Evolutionary conservation across 345 rosid genomes (phyloP).

Genomic region (Citrus medica): DNA sequence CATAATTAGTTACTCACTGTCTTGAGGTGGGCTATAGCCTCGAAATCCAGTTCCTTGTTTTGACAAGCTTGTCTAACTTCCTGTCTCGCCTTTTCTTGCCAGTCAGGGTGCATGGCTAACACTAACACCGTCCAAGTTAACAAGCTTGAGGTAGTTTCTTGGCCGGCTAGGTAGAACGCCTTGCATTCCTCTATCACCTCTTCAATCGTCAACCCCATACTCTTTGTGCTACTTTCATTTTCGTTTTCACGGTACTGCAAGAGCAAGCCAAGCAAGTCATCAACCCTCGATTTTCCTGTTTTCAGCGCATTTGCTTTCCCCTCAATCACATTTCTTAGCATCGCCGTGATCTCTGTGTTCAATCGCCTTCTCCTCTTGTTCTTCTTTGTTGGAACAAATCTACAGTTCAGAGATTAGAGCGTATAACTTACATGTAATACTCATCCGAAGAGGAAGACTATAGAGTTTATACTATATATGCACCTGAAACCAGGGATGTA

Average conservation of each 20-base stretch:
- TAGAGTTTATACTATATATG: too few relatives aligned
- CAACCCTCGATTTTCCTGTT: conserved; percentile 19
- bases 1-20: conserved; percentile 19
- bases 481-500: conserved; percentile 52
- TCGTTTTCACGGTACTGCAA: conserved; percentile 20
- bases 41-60: conserved; percentile 20
- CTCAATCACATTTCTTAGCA: conserved; percentile 26
- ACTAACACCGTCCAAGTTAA: conserved; percentile 48
- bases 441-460: too few relatives aligned
- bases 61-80: conserved; percentile 42
- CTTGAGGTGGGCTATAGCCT: conserved; percentile 32
- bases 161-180: conserved; percentile 50
- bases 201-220: conserved; percentile 24
- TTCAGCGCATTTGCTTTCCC: conserved; percentile 30
- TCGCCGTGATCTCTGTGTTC: conserved; percentile 31
- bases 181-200: conserved; percentile 61
- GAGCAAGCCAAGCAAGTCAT: conserved; percentile 43
- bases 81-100: conserved; percentile 57
- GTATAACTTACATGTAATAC: too few relatives aligned
- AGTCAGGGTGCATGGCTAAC: conserved; percentile 46
- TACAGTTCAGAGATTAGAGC: neutral
- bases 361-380: conserved; percentile 37
- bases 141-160: conserved; percentile 53
- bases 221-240: conserved; percentile 11
- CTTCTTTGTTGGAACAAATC: conserved; percentile 50